Percentiles rank a stretch among this genome's conserved stretches.
These are phyloP conservation scores for Phoma herbarum DNA, from an alignment of 2,329 filamentous ascomycete genomes.

Conservation along the genomic window DNA sequence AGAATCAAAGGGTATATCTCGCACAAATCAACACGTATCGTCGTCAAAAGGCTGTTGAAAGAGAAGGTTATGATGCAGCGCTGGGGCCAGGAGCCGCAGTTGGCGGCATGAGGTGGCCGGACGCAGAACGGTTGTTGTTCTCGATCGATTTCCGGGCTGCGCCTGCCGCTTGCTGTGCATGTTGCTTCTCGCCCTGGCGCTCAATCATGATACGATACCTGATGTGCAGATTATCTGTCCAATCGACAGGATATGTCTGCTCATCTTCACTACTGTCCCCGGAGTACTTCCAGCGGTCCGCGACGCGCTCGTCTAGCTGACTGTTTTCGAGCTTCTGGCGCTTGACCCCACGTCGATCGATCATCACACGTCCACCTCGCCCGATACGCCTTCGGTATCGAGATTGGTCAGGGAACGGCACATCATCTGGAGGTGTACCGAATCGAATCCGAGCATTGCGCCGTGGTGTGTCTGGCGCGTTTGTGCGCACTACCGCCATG, in stretches of 20 bases:
- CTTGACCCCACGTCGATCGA: constrained; percentile 80
- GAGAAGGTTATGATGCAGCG: constrained; percentile 18
- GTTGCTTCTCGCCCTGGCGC: constrained; percentile 52
- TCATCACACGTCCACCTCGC: constrained; percentile 83
- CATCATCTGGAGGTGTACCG: constrained; percentile 51
- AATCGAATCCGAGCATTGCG: constrained; percentile 49
- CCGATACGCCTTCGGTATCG: constrained; percentile 86
- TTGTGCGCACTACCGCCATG: constrained; percentile 49
- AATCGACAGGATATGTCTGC: constrained; percentile 78
- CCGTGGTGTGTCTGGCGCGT: constrained; percentile 33
- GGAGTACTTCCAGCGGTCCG: constrained; percentile 78
- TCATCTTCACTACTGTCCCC: constrained; percentile 83
- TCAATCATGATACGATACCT: constrained; percentile 63
- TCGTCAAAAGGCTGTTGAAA: constrained; percentile 27
- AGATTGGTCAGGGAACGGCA: constrained; percentile 57
- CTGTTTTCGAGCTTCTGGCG: constrained; percentile 50
- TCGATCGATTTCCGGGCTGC: constrained; percentile 40
- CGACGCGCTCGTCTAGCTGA: constrained; percentile 44
- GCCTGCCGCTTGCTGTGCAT: constrained; percentile 36
- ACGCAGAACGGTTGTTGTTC: constrained; percentile 49
- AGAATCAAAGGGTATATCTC: constrained; percentile 48
- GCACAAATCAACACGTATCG: constrained; percentile 33
- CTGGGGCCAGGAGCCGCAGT: constrained; percentile 24
- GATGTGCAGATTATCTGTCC: constrained; percentile 66
- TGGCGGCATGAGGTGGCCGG: constrained; percentile 48